These are phyloP conservation scores for Saccharomyces hybrid DNA, from an alignment of 1,139 yeast genomes.

Conservation along the genomic window DNA sequence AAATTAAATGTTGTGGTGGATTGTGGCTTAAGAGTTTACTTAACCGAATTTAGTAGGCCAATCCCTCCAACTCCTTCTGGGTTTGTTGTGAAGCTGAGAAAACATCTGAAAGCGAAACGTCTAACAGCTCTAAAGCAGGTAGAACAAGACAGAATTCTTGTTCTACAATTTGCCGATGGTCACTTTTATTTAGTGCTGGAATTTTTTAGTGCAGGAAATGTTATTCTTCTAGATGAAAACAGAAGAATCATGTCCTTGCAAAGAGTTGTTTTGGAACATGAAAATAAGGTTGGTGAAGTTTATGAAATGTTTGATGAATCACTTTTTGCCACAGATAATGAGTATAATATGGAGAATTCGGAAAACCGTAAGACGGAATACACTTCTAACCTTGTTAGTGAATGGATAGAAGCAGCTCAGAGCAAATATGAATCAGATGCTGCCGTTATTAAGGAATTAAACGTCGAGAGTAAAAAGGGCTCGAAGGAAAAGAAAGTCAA, in stretches of 20 bases:
- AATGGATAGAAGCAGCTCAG: conserved; percentile 45
- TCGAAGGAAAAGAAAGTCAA: conserved; percentile 34
- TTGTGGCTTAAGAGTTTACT: conserved; percentile 76
- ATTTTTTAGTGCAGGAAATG: conserved; percentile 91
- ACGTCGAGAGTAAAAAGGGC: conserved; percentile 16
- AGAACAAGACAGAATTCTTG: conserved; percentile 70
- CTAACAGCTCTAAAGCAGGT: conserved; percentile 67
- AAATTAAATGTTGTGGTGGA: conserved; percentile 71
- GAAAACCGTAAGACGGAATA: conserved; percentile 17
- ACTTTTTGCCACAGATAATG: conserved; percentile 35
- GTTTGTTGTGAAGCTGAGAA: conserved; percentile 77
- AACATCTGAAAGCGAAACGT: conserved; percentile 75
- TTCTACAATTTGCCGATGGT: conserved; percentile 76
- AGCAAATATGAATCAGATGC: conserved; percentile 24
- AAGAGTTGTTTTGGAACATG: conserved; percentile 69
- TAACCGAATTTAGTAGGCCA: conserved; percentile 74
- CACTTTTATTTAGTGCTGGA: conserved; percentile 72
- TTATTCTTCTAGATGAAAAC: conserved; percentile 64
- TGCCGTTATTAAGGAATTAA: conserved; percentile 3
- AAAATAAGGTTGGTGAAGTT: conserved; percentile 59
- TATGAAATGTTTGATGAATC: conserved; percentile 52
- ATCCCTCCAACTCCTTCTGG: conserved; percentile 76
- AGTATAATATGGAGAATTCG: conserved; percentile 2
- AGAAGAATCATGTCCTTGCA: conserved; percentile 64
- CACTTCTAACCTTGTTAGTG: conserved; percentile 34